Evolutionary conservation across 257 asterid genomes (phyloP).

Genomic region (Euphrasia confusa): DNA sequence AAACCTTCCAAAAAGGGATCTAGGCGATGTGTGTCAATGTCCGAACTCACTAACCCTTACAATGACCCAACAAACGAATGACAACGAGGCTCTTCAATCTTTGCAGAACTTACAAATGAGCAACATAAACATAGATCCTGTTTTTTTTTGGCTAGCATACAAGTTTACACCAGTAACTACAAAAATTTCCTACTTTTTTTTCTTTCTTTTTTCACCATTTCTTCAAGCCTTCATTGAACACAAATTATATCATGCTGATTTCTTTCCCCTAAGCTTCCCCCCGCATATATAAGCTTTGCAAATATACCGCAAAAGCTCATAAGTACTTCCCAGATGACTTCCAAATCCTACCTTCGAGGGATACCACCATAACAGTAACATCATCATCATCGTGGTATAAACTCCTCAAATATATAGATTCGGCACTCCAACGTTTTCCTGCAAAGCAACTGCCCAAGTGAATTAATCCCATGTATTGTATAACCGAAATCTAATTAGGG

Average conservation of each 20-base stretch:
- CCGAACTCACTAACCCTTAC: slow-evolving; percentile 34
- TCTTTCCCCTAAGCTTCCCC: slow-evolving; percentile 7
- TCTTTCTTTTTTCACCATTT: slow-evolving; percentile 12
- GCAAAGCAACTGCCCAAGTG: no score
- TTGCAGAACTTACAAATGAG: slow-evolving; percentile 30
- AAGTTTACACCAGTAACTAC: slow-evolving; percentile 61
- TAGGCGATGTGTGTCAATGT: slow-evolving; percentile 27
- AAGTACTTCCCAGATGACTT: slow-evolving; percentile 93
- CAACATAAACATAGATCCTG: slow-evolving; percentile 23
- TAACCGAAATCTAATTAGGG: not conserved
- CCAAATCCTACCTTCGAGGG: slow-evolving; percentile 96
- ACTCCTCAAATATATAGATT: not conserved
- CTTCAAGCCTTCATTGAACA: slow-evolving; percentile 23
- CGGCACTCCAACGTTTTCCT: not conserved
- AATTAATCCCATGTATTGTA: not conserved
- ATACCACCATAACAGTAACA: slow-evolving; percentile 96
- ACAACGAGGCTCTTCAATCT: slow-evolving; percentile 40
- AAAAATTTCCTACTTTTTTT: slow-evolving; percentile 43
- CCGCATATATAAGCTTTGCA: slow-evolving; percentile 7
- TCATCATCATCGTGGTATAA: slow-evolving; percentile 42
- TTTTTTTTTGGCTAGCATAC: slow-evolving; percentile 36
- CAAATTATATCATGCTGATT: slow-evolving; percentile 24
- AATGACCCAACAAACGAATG: slow-evolving; percentile 56
- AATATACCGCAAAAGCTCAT: slow-evolving; percentile 28
- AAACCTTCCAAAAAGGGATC: slow-evolving; percentile 35